Evolutionary conservation across 768 basidiomycete species (phyloP).

Genomic region (Lactifluus pinguis): DNA sequence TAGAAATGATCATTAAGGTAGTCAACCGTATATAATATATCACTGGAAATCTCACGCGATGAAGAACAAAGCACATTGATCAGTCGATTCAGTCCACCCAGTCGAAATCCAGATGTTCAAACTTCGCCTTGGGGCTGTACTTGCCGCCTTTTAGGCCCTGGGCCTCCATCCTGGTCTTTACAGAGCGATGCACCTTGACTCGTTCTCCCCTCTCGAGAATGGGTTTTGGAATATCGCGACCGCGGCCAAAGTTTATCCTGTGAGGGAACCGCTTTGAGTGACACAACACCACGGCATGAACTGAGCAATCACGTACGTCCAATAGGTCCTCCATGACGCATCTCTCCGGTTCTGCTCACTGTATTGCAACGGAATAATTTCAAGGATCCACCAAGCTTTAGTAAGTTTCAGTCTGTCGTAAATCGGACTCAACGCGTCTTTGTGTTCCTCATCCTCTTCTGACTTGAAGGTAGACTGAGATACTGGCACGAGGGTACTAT

Average conservation of each 20-base stretch:
- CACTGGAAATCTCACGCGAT: too few relatives aligned
- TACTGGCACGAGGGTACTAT: slow-evolving; percentile 15
- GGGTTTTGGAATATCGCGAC: neutral
- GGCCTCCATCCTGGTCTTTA: slow-evolving; percentile 10
- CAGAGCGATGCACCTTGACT: neutral
- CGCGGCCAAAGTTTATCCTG: neutral
- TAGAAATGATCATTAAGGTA: too few relatives aligned
- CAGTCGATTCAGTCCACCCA: slow-evolving; percentile 25
- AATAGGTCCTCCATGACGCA: neutral
- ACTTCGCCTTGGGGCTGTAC: slow-evolving; percentile 27
- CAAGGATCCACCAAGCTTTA: slow-evolving; percentile 58
- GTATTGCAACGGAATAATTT: slow-evolving; percentile 30
- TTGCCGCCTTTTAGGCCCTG: slow-evolving; percentile 21
- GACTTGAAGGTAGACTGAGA: slow-evolving; percentile 25
- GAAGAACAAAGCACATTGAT: neutral
- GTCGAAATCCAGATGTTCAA: slow-evolving; percentile 11
- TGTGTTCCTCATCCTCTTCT: slow-evolving; percentile 56
- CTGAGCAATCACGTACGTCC: neutral
- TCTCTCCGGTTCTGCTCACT: neutral
- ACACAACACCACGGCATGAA: neutral
- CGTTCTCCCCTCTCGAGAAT: neutral
- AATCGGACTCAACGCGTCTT: slow-evolving; percentile 42
- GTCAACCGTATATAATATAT: too few relatives aligned
- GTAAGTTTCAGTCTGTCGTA: slow-evolving; percentile 50
- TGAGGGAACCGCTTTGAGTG: neutral